Base-by-base conservation (phyloP, 441 rosid genomes). In the Gossypium davidsonii region DNA sequence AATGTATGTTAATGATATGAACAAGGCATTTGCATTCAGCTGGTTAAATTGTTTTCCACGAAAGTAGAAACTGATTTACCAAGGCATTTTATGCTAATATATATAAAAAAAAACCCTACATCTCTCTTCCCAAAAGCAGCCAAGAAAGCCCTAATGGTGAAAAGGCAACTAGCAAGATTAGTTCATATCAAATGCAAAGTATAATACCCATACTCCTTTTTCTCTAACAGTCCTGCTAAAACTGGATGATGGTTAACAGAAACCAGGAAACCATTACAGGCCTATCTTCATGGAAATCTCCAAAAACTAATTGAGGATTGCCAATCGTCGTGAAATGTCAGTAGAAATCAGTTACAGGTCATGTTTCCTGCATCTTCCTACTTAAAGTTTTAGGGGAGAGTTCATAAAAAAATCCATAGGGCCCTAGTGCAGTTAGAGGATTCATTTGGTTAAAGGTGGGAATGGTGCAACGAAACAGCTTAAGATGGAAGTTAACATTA, bases 281-380 rank as follows among this genome's bases (percentile, higher is more conserved):
- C 67, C 23, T 61, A 61, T 61, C 67, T 61, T 15, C 46, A 34
- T 61, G 20, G 46, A 61, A 61, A 61, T 61, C 48, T 34, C 44
- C 21, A 61, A 20, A 61, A 61, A 34, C 12, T 61, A 39, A 6
- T 61, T n/a, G 14, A 31, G 37, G 66, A 31, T 61, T 61, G 23
- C 6, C 8, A 10, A 34, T 9, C 21, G n/a, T 34, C 3, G 48
- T 62, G 14, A 62, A 46, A 62, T 18, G 12, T 31, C 46, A n/a
- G 46, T 6, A n/a, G 23, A 61, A 15, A 61, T 31, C 44, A 10
- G 37, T 61, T 61, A 61, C 20, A 15, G 12, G 46, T n/a, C 66
- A 61, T 61, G 6, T 61, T 61, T 61, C 44, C 66, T 15, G 46
- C 46, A 31, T 31, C 66, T 31, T 61, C 66, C 66, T 61, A 31